Conservation (phyloP, 495 filamentous ascomycete genomes). For the Penicillium riverlandense region DNA sequence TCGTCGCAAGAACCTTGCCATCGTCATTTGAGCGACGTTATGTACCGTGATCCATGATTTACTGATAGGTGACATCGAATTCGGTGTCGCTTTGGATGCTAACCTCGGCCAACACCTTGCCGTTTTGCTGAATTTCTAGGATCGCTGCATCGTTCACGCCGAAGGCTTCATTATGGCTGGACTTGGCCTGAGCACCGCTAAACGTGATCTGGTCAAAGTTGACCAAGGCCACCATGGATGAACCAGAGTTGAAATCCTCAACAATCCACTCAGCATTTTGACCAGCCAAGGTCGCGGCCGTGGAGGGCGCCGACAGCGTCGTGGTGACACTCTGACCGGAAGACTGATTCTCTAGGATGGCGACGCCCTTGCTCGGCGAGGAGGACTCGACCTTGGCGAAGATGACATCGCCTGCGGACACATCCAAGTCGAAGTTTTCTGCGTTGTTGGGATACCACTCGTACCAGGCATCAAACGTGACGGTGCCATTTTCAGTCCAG, state of each 20-base stretch:
- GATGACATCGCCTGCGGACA: slow-evolving; percentile 50
- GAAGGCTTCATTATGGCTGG: slow-evolving; percentile 15
- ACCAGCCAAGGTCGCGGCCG: slow-evolving; percentile 28
- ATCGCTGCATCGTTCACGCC: slow-evolving; percentile 37
- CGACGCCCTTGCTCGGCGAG: slow-evolving; percentile 43
- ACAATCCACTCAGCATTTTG: slow-evolving; percentile 61
- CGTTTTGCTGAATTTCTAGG: slow-evolving; percentile 46
- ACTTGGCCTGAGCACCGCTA: slow-evolving; percentile 32
- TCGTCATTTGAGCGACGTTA: no score
- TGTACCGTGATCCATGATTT: not conserved
- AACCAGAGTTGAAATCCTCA: slow-evolving; percentile 50
- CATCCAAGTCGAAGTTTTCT: slow-evolving; percentile 46
- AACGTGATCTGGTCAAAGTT: slow-evolving; percentile 48
- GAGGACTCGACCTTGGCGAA: slow-evolving; percentile 44
- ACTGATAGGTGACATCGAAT: slow-evolving; percentile 25
- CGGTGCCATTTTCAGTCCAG: slow-evolving; percentile 31
- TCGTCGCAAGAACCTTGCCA: no score
- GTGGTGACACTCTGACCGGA: slow-evolving; percentile 48
- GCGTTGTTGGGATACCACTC: slow-evolving; percentile 57
- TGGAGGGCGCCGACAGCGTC: slow-evolving; percentile 34
- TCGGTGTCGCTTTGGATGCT: slow-evolving; percentile 29
- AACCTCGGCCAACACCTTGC: slow-evolving; percentile 40
- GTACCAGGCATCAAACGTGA: slow-evolving; percentile 52
- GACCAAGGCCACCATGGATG: slow-evolving; percentile 42
- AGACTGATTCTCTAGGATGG: slow-evolving; percentile 46